These are phyloP conservation scores for Strobilomyces echinocephalus DNA, from an alignment of 768 basidiomycete genomes.

Conservation along the genomic window DNA sequence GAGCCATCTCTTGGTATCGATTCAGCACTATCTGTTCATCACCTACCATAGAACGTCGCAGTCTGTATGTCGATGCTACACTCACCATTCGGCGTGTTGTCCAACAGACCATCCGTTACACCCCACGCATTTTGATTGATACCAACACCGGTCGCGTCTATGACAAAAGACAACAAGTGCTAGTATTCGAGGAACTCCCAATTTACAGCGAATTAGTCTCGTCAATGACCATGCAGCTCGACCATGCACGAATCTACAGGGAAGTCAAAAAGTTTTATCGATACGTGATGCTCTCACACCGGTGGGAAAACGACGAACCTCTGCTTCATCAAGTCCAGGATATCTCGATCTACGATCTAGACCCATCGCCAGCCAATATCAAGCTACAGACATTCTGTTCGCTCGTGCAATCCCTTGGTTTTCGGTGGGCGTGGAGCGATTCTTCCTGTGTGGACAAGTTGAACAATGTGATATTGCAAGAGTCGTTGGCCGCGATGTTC, in stretches of 20 bases:
- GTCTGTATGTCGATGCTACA: not conserved
- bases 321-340: not conserved
- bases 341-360: not conserved
- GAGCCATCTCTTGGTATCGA: not conserved
- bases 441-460: constrained; percentile 3
- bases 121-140: not conserved
- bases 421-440: not conserved
- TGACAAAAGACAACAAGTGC: not conserved
- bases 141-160: not conserved
- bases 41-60: not conserved
- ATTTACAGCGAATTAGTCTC: not conserved
- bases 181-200: not conserved
- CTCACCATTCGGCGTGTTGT: not conserved
- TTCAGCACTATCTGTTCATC: not conserved
- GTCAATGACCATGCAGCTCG: not conserved
- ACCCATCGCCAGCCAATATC: not conserved
- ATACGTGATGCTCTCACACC: not conserved
- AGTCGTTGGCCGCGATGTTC: constrained; percentile 6
- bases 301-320: not conserved
- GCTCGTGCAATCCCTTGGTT: not conserved
- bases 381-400: not conserved
- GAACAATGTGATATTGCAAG: not conserved
- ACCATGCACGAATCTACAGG: not conserved
- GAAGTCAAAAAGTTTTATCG: not conserved
- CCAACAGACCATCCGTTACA: not conserved